Base-by-base conservation (phyloP, 345 rosid genomes). In the Durio zibethinus region DNA sequence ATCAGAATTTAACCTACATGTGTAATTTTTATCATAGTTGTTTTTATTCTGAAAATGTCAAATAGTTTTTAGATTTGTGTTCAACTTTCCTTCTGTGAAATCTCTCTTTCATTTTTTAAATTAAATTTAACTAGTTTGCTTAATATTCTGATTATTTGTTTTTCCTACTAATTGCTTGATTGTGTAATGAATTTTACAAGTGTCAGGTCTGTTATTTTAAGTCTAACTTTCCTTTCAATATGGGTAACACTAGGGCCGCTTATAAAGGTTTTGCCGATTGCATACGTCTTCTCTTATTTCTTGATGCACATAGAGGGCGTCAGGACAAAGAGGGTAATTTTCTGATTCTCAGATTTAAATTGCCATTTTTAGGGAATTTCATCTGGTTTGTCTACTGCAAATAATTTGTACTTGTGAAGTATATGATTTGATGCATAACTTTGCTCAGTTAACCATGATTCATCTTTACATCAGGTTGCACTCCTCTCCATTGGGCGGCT, bases 401-500 rank as follows among this genome's bases (percentile, higher is more conserved):
- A 25, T 33, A 56, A 40, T 54, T 10, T 67, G n/a, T 27, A 1
- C 31, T 25, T 15, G 5, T 31, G n/a, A 69, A 66, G 48, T 16
- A 25, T 42, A 53, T 9, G 60, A 29, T 56, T 69, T 35, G 61
- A n/a, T 68, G 20, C 68, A 38, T 29, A 11, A 15, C 4, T 50
- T 78, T 53, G 57, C 53, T 50, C 48, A 11, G 60, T 70, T 75
- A 69, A 52, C 62, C 52, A 21, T 72, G 23, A 20, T 53, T 27
- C 63, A 56, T 77, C 60, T 54, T 60, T 75, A 65, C 77, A 78
- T 85, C 83, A 96, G 99, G 99, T 59, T 94, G 97, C 84, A 96
- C 99, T 73, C 97, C 97, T 82, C 91, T 96, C 75, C 98, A 96
- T 78, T 96, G 98, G 99, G 97, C 97, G 21, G 99, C 99, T 83